Evolutionary conservation across 805 yeast species (phyloP).

Genomic region (Spathaspora gorwiae): DNA sequence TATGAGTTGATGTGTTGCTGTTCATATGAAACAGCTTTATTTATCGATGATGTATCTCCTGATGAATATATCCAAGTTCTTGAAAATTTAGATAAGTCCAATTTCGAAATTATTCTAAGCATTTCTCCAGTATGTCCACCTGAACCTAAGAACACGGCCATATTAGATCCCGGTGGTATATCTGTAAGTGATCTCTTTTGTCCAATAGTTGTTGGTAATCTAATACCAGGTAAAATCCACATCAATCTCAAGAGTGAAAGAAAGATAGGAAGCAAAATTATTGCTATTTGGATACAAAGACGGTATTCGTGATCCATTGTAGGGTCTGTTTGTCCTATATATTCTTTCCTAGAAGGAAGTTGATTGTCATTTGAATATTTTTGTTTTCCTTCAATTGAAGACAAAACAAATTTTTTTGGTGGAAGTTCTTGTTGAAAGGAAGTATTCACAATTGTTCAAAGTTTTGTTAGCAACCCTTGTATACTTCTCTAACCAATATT

Average conservation of each 20-base stretch:
- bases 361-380: no score
- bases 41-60: slow-evolving; percentile 48
- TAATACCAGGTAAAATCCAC: slow-evolving; percentile 18
- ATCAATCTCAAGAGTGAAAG: slow-evolving; percentile 18
- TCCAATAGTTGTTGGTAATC: slow-evolving; percentile 4
- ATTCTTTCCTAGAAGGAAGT: no score
- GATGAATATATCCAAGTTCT: slow-evolving; percentile 43
- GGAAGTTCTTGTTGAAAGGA: no score
- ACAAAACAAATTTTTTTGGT: no score
- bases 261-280: slow-evolving; percentile 18
- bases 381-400: no score
- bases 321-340: no score
- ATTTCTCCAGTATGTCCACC: slow-evolving; percentile 98
- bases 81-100: slow-evolving; percentile 22
- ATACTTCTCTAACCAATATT: no score
- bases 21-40: slow-evolving; percentile 37
- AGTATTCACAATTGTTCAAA: no score
- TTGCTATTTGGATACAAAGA: slow-evolving; percentile 11
- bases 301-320: slow-evolving; percentile 4
- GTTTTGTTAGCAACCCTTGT: no score
- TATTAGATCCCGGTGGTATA: slow-evolving; percentile 16
- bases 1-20: slow-evolving; percentile 11
- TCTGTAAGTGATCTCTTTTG: not conserved
- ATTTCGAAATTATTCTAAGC: slow-evolving; percentile 57
- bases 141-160: slow-evolving; percentile 77